phyloP scores from a whole-genome alignment of 345 rosid species.

The Eucalyptus victrix region DNA sequence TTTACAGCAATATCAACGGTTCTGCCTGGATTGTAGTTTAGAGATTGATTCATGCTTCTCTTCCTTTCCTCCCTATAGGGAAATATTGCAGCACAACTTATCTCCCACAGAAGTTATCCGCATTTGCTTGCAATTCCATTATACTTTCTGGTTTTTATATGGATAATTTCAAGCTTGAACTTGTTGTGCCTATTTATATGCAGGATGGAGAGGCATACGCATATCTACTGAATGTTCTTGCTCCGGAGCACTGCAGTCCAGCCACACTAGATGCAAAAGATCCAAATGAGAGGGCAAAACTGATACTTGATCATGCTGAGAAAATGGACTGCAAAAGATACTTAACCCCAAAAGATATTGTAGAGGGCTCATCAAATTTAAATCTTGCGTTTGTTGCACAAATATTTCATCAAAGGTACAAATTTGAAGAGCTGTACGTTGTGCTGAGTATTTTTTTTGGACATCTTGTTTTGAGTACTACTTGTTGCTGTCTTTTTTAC shows the following conservation, averaged over 20 bases:
- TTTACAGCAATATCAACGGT: neutral
- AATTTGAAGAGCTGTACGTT: neutral
- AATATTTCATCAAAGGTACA: constrained; percentile 80
- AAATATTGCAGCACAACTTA: neutral
- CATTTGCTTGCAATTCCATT: neutral
- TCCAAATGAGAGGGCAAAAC: constrained; percentile 57
- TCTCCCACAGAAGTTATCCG: neutral
- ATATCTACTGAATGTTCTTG: constrained; percentile 81
- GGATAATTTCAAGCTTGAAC: neutral
- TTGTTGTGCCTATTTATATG: neutral
- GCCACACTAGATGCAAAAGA: constrained; percentile 60
- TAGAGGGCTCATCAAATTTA: constrained; percentile 69
- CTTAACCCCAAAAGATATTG: constrained; percentile 71
- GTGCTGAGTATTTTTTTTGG: neutral
- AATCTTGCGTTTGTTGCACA: constrained; percentile 92
- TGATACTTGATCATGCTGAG: constrained; percentile 79
- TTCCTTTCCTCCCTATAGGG: neutral
- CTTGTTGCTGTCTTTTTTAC: neutral
- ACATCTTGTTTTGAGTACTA: neutral
- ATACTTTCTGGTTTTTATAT: neutral
- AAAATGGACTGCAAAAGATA: constrained; percentile 77
- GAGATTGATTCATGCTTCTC: neutral
- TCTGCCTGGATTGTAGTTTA: neutral
- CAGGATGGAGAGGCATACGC: constrained; percentile 90
- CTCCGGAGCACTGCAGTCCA: constrained; percentile 81